phyloP scores from a whole-genome alignment of 441 rosid species.

The Adansonia rubrostipa region DNA sequence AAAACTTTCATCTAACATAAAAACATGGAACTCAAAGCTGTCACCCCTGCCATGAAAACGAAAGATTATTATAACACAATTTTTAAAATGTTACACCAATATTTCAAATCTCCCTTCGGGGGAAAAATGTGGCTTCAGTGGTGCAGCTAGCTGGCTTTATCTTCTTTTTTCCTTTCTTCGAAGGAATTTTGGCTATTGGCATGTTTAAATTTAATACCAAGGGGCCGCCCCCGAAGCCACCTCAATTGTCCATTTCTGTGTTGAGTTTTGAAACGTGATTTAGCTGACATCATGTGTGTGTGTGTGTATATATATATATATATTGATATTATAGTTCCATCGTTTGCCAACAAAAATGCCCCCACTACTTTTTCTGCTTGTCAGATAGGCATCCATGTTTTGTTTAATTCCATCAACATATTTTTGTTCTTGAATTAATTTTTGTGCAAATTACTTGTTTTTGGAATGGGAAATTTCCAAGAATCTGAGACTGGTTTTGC shows the following conservation, averaged over 20 bases:
- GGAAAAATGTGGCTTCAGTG: background rate
- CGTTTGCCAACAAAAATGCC: background rate
- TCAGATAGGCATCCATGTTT: background rate
- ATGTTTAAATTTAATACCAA: constrained; percentile 2
- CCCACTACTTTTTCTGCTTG: background rate
- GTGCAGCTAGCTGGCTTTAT: background rate
- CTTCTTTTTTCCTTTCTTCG: background rate
- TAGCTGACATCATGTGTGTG: background rate
- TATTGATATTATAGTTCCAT: background rate
- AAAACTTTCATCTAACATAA: background rate
- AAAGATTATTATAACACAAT: background rate
- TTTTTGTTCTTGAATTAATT: background rate
- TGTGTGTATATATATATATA: no score
- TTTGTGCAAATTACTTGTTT: background rate
- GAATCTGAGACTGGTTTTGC: constrained; percentile 15
- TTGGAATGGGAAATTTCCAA: constrained; percentile 31
- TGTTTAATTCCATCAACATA: background rate
- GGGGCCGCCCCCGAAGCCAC: background rate
- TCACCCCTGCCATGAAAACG: constrained; percentile 28
- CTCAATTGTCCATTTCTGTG: constrained; percentile 18
- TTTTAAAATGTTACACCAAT: background rate
- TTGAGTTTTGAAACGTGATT: background rate
- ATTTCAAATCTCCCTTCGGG: background rate
- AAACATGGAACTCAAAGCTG: constrained; percentile 29
- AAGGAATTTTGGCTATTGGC: constrained; percentile 7